These are phyloP conservation scores for Boletus rufocinnamomeus DNA, from an alignment of 768 basidiomycete genomes.

Conservation along the genomic window DNA sequence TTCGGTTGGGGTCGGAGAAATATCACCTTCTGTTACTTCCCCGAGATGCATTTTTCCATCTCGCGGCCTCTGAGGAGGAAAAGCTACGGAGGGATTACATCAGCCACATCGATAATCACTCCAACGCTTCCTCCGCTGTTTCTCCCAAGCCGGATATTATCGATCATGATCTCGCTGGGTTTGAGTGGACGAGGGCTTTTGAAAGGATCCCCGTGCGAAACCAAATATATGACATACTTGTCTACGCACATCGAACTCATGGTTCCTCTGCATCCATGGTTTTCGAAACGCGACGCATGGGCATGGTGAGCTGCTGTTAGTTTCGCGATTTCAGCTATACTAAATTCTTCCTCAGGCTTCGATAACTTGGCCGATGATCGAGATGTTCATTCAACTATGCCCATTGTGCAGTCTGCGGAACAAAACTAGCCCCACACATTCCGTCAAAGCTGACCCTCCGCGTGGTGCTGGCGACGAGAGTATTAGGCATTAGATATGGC, in stretches of 20 bases:
- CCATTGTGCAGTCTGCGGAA: constrained; percentile 51
- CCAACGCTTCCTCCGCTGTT: constrained; percentile 5
- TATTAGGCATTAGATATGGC: constrained; percentile 21
- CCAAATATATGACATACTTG: constrained; percentile 69
- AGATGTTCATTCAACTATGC: constrained; percentile 63
- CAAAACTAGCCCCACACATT: constrained; percentile 32
- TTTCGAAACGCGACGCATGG: constrained; percentile 53
- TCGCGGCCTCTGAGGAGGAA: constrained; percentile 52
- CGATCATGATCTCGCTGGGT: constrained; percentile 30
- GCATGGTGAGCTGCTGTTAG: constrained; percentile 50
- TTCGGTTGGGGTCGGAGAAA: constrained; percentile 61
- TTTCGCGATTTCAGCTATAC: constrained; percentile 2
- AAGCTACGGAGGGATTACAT: constrained; percentile 50
- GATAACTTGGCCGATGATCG: constrained; percentile 75
- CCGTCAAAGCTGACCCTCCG: constrained; percentile 22
- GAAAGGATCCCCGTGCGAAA: constrained; percentile 64
- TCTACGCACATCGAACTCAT: constrained; percentile 65
- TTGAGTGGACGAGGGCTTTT: constrained; percentile 44
- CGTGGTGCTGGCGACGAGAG: constrained; percentile 21
- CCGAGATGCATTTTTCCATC: constrained; percentile 57
- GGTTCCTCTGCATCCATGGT: constrained; percentile 55
- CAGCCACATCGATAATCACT: constrained; percentile 36
- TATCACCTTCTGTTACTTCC: constrained; percentile 60
- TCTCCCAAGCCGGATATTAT: constrained; percentile 23
- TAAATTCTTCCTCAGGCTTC: constrained; percentile 46